Percentiles rank a stretch among this genome's conserved stretches.
These are phyloP conservation scores for Coemansia sp. DNA, from an alignment of 192 early-diverging fungal species.

Conservation along the genomic window DNA sequence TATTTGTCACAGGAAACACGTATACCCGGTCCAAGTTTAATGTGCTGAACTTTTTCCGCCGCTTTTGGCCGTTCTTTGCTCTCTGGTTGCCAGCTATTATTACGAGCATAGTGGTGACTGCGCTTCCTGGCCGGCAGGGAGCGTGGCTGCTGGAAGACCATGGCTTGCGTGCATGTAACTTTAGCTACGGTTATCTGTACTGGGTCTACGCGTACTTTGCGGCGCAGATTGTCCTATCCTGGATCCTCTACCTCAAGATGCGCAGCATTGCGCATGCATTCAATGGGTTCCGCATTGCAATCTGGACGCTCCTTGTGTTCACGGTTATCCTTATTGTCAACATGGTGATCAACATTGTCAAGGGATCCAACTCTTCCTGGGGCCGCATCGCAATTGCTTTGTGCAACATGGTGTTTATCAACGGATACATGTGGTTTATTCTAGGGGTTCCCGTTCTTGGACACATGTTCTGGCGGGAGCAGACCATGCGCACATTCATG, in stretches of 20 bases:
- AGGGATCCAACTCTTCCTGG: conserved; percentile 43
- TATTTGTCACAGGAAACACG: conserved; percentile 40
- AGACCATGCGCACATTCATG: conserved; percentile 49
- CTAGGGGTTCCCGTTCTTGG: conserved; percentile 39
- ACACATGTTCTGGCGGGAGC: conserved; percentile 45
- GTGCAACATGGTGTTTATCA: conserved; percentile 35
- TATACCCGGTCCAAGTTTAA: conserved; percentile 15
- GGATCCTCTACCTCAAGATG: conserved; percentile 39
- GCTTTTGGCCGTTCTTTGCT: conserved; percentile 41
- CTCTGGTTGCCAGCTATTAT: conserved; percentile 30
- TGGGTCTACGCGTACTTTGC: conserved; percentile 45
- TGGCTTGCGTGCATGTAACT: conserved; percentile 34
- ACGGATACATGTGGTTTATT: conserved; percentile 43
- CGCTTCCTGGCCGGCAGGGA: conserved; percentile 28
- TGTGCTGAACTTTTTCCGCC: conserved; percentile 26
- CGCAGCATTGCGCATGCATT: conserved; percentile 42
- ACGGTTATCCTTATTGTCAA: conserved; percentile 22
- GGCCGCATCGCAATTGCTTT: conserved; percentile 37
- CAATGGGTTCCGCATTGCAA: conserved; percentile 44
- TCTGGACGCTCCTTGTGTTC: conserved; percentile 42
- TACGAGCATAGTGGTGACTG: conserved; percentile 27
- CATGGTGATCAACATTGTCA: conserved; percentile 46
- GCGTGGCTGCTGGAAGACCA: conserved; percentile 48
- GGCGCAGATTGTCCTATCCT: conserved; percentile 33
- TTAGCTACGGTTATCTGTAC: conserved; percentile 40